These are phyloP conservation scores for Microthlaspi erraticum DNA, from an alignment of 345 rosid species.

Conservation along the genomic window DNA sequence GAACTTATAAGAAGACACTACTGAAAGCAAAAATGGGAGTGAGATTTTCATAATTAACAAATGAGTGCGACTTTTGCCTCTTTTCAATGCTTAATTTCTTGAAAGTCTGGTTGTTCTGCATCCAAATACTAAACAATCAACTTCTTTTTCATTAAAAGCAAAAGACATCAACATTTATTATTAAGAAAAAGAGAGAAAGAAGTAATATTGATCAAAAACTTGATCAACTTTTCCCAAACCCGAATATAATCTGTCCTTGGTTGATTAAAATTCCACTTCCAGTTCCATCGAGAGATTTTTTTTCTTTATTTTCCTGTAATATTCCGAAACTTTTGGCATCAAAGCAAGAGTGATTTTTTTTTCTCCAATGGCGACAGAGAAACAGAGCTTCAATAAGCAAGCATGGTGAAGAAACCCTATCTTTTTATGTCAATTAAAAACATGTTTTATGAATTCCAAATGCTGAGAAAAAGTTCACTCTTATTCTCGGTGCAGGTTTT, in stretches of 20 bases:
- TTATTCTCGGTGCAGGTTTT: conserved; percentile 58
- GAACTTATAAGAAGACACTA: background rate
- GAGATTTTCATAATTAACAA: conserved; percentile 16
- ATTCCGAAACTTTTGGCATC: background rate
- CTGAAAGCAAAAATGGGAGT: background rate
- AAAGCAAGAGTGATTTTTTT: background rate
- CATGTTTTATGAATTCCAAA: background rate
- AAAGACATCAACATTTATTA: conserved; percentile 27
- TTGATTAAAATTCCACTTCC: conserved; percentile 41
- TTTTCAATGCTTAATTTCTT: conserved; percentile 41
- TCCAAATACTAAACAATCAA: conserved; percentile 23
- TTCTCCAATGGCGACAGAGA: conserved; percentile 60
- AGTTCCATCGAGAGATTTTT: background rate
- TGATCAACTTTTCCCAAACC: conserved; percentile 46
- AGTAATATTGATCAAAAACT: conserved; percentile 19
- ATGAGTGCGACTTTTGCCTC: conserved; percentile 23
- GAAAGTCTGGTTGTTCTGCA: conserved; percentile 50
- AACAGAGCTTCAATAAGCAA: conserved; percentile 66
- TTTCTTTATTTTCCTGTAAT: background rate
- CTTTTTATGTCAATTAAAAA: too few relatives aligned
- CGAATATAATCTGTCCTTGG: conserved; percentile 17
- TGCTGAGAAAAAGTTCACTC: background rate
- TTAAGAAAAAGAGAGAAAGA: background rate
- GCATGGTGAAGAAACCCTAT: conserved; percentile 89
- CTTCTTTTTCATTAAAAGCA: conserved; percentile 26